These are phyloP conservation scores for Akanthomyces muscarius DNA, from an alignment of 2,329 filamentous ascomycete genomes.

Conservation along the genomic window DNA sequence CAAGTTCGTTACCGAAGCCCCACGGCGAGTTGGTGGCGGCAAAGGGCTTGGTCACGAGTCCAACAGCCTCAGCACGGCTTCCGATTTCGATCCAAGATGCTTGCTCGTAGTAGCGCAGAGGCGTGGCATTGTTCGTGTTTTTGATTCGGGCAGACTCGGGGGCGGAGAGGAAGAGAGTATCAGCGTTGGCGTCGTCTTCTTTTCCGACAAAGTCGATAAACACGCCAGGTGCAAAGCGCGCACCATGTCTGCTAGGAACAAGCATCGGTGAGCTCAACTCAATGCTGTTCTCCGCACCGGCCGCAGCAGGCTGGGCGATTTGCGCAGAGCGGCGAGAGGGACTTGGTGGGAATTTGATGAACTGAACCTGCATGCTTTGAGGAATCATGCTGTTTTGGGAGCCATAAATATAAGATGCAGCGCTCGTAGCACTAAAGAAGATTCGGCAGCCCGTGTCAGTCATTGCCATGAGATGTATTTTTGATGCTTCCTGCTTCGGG, in stretches of 20 bases:
- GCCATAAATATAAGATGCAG: constrained; percentile 61
- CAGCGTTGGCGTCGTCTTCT: constrained; percentile 53
- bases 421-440: constrained; percentile 85
- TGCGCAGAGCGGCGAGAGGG: constrained; percentile 29
- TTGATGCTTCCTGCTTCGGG: constrained; percentile 70
- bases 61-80: constrained; percentile 71
- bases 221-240: constrained; percentile 78
- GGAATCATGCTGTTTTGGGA: constrained; percentile 63
- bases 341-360: constrained; percentile 85
- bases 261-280: constrained; percentile 48
- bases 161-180: constrained; percentile 76
- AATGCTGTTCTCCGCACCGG: constrained; percentile 36
- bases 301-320: constrained; percentile 20
- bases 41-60: constrained; percentile 69
- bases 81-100: constrained; percentile 71
- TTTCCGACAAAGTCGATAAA: constrained; percentile 80
- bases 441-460: constrained; percentile 88
- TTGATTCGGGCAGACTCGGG: constrained; percentile 86
- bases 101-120: constrained; percentile 68
- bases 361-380: constrained; percentile 95
- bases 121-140: constrained; percentile 48
- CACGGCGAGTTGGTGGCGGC: constrained; percentile 62
- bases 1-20: constrained; percentile 92
- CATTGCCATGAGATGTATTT: constrained; percentile 83
- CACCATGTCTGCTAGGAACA: constrained; percentile 47